Base-by-base conservation (phyloP, 805 yeast species). In the Hanseniaspora mollemarum region DNA sequence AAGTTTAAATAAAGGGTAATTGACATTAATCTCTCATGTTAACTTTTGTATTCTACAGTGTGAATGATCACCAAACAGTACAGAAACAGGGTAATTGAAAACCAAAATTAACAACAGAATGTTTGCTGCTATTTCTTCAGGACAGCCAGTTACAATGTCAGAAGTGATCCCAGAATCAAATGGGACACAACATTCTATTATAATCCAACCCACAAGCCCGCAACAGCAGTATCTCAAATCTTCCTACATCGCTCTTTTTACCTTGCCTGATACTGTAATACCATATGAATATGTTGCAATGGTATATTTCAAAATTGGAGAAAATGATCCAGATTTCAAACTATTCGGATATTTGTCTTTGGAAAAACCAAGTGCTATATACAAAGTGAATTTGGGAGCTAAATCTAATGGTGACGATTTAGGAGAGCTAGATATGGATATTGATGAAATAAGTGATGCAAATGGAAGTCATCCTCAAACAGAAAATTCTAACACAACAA, bases 301-400 rank as follows among this genome's bases (percentile, higher is more conserved):
- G 38, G 85, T 92, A 1, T 92, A 83, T 64, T 90, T 87, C 66
- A 95, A 90, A 62, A 67, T 88, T 48, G 87, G 88, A 13, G 71
- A 71, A 1, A 57, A 58, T 12, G 70, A 68, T 51, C 51, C 51
- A 5, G 72, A 81, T 28, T 84, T 82, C 64, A 75, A 75, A 56
- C 68, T 85, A 13, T 71, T 82, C 51, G 90, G 90, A 3, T 79
- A 79, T 12, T 60, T 83, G 25, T 74, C 75, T 41, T 66, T 72
- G 0, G 67, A 65, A 33, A 92, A 90, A 62, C 97, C 94, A 33
- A 84, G 95, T 53, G 95, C 96, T 0, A 92, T 92, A 2, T 92
- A 84, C 70, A 83, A 81, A 60, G 75, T 90, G 53, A 85, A 80
- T 61, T 49, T 65, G 16, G 51, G 48, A 12, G 41, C 44, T 41